These are phyloP conservation scores for Nicotiana obtusifolia DNA, from an alignment of 257 asterid species.

Conservation along the genomic window DNA sequence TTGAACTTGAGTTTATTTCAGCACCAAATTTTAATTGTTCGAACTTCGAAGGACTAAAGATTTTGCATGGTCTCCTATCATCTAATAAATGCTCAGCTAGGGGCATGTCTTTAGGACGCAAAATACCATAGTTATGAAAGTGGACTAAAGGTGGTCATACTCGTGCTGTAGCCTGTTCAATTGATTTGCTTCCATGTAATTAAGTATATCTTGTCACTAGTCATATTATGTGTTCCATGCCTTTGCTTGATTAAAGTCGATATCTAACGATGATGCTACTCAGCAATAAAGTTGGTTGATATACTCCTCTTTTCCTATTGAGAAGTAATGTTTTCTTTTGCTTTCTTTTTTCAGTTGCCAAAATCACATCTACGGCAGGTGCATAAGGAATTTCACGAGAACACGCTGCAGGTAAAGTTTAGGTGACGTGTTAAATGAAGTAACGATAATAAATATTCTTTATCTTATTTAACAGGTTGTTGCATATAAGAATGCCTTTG, in stretches of 20 bases:
- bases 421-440: neutral
- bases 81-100: neutral
- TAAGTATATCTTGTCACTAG: neutral
- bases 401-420: slow-evolving; percentile 48
- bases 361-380: slow-evolving; percentile 74
- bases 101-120: neutral
- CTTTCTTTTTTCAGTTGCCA: slow-evolving; percentile 49
- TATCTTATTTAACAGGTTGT: neutral
- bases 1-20: neutral
- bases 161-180: neutral
- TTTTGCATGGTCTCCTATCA: neutral
- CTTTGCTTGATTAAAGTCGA: neutral
- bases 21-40: neutral
- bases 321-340: neutral
- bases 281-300: neutral
- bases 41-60: neutral
- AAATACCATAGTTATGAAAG: neutral
- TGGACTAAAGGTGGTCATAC: neutral
- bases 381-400: slow-evolving; percentile 62
- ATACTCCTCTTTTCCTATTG: neutral
- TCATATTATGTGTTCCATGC: neutral
- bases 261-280: neutral
- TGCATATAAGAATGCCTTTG: neutral
- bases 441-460: neutral
- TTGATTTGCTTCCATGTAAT: neutral